A percentile compares a stretch with the other conserved stretches of the same genome.
Evolutionary conservation across 2,329 filamentous ascomycete genomes (phyloP).

Genomic region (Dactylellina leptospora): DNA sequence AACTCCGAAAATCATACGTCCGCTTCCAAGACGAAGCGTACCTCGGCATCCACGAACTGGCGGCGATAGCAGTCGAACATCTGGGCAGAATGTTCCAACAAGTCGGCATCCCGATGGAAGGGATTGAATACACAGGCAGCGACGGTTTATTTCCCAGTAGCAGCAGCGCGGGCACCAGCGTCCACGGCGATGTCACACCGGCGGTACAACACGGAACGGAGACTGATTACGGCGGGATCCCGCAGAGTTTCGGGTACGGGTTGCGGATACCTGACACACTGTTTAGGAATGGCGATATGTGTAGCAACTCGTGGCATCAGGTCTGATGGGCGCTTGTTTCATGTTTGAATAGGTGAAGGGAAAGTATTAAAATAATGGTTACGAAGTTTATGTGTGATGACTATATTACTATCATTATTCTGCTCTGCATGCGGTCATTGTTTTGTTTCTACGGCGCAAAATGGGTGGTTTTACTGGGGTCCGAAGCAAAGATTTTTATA

Average conservation of each 20-base stretch:
- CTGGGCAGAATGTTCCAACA: conserved; percentile 37
- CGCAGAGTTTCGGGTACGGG: conserved; percentile 40
- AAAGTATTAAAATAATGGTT: too few relatives aligned
- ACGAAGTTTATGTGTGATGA: too few relatives aligned
- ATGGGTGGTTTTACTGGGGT: too few relatives aligned
- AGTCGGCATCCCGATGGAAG: conserved; percentile 45
- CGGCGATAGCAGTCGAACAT: conserved; percentile 43
- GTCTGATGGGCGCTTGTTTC: conserved; percentile 5
- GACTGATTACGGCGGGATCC: conserved; percentile 22
- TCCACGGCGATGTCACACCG: neutral
- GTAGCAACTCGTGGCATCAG: conserved; percentile 38
- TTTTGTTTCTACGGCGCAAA: too few relatives aligned
- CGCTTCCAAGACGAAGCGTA: conserved; percentile 46
- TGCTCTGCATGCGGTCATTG: too few relatives aligned
- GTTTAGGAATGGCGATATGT: conserved; percentile 47
- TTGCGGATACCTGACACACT: conserved; percentile 45
- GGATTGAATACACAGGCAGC: conserved; percentile 22
- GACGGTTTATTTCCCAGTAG: neutral
- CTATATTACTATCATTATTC: too few relatives aligned
- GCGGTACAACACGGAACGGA: neutral
- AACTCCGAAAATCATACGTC: conserved; percentile 39
- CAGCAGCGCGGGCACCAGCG: neutral
- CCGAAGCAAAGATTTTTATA: too few relatives aligned
- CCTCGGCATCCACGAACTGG: conserved; percentile 46
- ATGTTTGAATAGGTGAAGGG: too few relatives aligned